phyloP scores from a whole-genome alignment of 169 alveolate species.

The Eimeria acervulina region DNA sequence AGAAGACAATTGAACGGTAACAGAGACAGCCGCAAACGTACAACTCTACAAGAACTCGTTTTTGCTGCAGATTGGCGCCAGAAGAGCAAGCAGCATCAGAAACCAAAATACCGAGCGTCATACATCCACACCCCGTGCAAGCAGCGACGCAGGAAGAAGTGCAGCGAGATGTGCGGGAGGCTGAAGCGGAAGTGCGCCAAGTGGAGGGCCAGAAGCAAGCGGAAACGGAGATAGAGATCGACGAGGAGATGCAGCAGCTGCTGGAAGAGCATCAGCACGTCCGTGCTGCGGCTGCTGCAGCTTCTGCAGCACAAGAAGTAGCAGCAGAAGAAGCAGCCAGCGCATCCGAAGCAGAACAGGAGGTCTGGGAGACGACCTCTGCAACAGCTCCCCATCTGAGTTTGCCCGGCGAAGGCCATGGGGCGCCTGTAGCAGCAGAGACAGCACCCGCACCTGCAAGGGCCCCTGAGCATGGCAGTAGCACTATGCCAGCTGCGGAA shows the following conservation, averaged over 20 bases:
- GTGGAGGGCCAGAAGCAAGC: neutral
- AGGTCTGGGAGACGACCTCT: neutral
- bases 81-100: neutral
- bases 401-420: neutral
- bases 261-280: slow-evolving; percentile 13
- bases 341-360: slow-evolving; percentile 12
- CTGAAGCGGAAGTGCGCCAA: slow-evolving; percentile 54
- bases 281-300: slow-evolving; percentile 22
- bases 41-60: neutral
- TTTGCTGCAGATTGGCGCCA: slow-evolving; percentile 36
- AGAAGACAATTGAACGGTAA: slow-evolving; percentile 46
- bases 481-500: neutral
- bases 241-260: slow-evolving; percentile 27
- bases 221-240: slow-evolving; percentile 14
- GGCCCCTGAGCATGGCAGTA: neutral
- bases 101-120: neutral
- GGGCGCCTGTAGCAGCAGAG: neutral
- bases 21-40: neutral
- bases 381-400: neutral
- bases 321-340: neutral
- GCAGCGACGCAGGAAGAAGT: slow-evolving; percentile 48
- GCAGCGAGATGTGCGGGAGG: slow-evolving; percentile 20
- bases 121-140: neutral
- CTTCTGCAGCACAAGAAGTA: neutral
- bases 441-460: neutral